Base-by-base conservation (phyloP, 2,329 filamentous ascomycete species). In the Epichloe sylvatica region DNA sequence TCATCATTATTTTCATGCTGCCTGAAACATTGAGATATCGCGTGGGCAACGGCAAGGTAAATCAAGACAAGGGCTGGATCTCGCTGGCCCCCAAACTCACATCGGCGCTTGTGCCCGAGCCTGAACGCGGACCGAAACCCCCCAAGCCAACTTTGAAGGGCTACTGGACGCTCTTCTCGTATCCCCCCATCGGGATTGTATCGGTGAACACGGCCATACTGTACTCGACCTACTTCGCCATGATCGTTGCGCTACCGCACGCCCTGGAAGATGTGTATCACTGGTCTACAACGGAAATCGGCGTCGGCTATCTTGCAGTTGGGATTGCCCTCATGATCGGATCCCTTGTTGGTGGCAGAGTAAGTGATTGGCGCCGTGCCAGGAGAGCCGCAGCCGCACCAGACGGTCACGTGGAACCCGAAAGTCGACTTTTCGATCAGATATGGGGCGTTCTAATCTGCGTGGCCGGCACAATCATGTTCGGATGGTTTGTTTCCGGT, bases 1-100 rank as follows among this genome's bases (percentile, higher is more conserved):
- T 59, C 9, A 11, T 55, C 33, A 56, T 62, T 44, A 30, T 62
- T 19, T 54, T 72, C 47, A 64, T 62, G 49, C 67, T 73, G 6
- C 71, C 71, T 0, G 71, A 74, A 53, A 74, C 71, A 2, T 59
- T 73, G 8, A 65, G 70, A 25, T 62, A 64, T 5, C 57, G 68
- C 2, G 71, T 72, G 2, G 71, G 71, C 4, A 70, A 71, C 49
- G 70, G 69, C 15, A 54, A 56, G 15, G 49, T 62, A 11, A 60
- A 62, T 41, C 38, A 49, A 7, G 50, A 53, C 12, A 49, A 47
- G 5, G 7, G 49, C 19, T 51, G 58, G 50, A 19, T 62, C 13
- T 34, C 60, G 15, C 45, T 57, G 15, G 55, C 59, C 0, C 0
- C 55, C 2, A 55, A 50, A 21, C 39, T 57, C 8, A 55, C 57